These are phyloP conservation scores for Chionographis japonica DNA, from an alignment of 106 monocot genomes.

Conservation along the genomic window DNA sequence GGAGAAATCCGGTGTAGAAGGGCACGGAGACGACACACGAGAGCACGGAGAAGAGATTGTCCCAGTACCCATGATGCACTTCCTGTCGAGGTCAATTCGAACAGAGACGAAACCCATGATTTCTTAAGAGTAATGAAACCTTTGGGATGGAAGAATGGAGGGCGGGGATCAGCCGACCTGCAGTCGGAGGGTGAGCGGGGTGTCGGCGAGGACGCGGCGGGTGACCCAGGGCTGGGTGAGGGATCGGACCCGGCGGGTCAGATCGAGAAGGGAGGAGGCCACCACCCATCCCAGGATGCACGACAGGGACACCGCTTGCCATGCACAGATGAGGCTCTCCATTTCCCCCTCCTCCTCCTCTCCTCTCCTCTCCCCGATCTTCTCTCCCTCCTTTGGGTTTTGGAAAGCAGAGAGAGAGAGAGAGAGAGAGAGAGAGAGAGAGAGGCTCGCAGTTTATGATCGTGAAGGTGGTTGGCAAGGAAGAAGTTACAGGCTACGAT, in stretches of 20 bases:
- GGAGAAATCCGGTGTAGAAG: constrained; percentile 92
- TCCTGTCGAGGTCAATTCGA: constrained; percentile 25
- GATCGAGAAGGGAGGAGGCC: constrained; percentile 40
- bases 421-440: too few relatives aligned
- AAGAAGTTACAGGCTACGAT: too few relatives aligned
- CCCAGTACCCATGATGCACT: constrained; percentile 39
- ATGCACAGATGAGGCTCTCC: constrained; percentile 30
- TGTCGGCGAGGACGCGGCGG: constrained; percentile 54
- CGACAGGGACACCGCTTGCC: constrained; percentile 58
- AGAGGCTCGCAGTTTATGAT: too few relatives aligned
- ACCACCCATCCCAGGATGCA: constrained; percentile 45
- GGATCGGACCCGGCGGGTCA: constrained; percentile 53
- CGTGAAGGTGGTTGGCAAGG: too few relatives aligned
- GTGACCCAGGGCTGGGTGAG: constrained; percentile 67
- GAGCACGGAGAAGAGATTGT: constrained; percentile 70
- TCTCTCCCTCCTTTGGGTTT: too few relatives aligned
- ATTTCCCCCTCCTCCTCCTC: not conserved
- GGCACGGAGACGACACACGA: constrained; percentile 88
- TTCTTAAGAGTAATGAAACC: too few relatives aligned
- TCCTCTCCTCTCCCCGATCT: too few relatives aligned
- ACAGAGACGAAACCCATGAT: too few relatives aligned
- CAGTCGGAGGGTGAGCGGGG: constrained; percentile 41
- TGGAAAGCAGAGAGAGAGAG: too few relatives aligned
- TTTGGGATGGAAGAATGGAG: not conserved
- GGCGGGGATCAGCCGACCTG: constrained; percentile 34